Conservation (phyloP, 2,329 filamentous ascomycete species). For the Hypomyces rosellus region DNA sequence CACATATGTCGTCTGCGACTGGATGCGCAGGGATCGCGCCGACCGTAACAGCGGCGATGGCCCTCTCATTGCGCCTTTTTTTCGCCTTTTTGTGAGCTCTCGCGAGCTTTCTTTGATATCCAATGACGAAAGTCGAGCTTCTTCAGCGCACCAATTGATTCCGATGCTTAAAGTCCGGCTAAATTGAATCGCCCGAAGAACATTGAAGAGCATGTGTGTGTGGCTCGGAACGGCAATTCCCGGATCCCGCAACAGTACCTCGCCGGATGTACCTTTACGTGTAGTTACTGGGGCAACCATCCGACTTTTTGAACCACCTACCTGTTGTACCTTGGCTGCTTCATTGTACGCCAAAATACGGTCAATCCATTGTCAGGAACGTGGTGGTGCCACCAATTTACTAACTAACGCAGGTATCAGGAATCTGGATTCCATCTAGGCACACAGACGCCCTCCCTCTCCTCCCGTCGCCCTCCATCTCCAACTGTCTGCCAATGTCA, state of each 20-base stretch:
- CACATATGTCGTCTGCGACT: conserved; percentile 30
- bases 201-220: background rate
- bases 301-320: too few species aligned
- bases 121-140: background rate
- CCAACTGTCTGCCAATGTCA: conserved; percentile 38
- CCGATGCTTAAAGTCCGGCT: conserved; percentile 8
- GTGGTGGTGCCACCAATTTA: too few species aligned
- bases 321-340: too few species aligned
- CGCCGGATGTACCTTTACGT: conserved; percentile 21
- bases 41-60: conserved; percentile 34
- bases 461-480: background rate
- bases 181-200: background rate
- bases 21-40: conserved; percentile 25
- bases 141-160: background rate
- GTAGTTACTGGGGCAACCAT: conserved; percentile 23
- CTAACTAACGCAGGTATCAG: too few species aligned
- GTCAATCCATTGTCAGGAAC: too few species aligned
- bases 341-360: background rate
- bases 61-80: conserved; percentile 36
- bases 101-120: conserved; percentile 6
- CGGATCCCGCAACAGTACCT: conserved; percentile 14
- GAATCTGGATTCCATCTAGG: background rate
- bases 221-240: conserved; percentile 26
- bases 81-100: conserved; percentile 12
- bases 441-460: background rate